Base-by-base conservation (phyloP, 495 filamentous ascomycete genomes). In the Stereocaulon alpinum region DNA sequence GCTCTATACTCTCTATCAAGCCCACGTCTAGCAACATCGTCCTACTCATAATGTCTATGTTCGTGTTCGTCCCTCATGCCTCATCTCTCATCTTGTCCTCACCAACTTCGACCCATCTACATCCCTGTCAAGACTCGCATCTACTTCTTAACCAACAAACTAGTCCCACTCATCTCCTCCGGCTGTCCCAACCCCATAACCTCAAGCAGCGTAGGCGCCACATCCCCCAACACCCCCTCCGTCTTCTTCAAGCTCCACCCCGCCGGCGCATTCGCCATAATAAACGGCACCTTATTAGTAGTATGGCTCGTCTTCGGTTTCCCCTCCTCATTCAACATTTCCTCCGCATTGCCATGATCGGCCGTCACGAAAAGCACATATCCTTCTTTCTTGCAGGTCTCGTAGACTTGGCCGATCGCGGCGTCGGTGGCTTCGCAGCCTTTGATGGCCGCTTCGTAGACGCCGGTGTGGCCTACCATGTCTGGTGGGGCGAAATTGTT, bases 401-500 rank as follows among this genome's bases (percentile, higher is more conserved):
- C 90, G 63, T 85, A 90, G 64, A 98, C 87, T 70, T 85, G 80
- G 62, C 90, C 91, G 66, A 98, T 97, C 37, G 89, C 93, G 75
- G 85, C 84, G 68, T 98, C 93, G 41, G 93, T 97, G 61, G 89
- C 86, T 58, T 81, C 76, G 65, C 86, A 85, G 66, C 85, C 93
- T 67, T 90, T 64, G 61, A 97, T 89, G 56, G 93, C 94, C n/a
- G 93, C 93, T 68, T 95, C 81, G 71, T 96, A 97, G 62, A 96
- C 91, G 67, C 93, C 93, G 11, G 93, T 98, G 76, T 98, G 93
- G 65, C 93, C 93, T 62, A 98, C 93, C 93, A 98, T 98, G 74
- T 98, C 93, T 47, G 93, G 94, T 22, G 94, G 92, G 34, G 93
- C 93, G 71, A 98, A 97, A 82, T 98, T 98, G 84, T 97, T 96